Conservation (phyloP, 2,329 filamentous ascomycete genomes). For the Ophiostoma sp. region DNA sequence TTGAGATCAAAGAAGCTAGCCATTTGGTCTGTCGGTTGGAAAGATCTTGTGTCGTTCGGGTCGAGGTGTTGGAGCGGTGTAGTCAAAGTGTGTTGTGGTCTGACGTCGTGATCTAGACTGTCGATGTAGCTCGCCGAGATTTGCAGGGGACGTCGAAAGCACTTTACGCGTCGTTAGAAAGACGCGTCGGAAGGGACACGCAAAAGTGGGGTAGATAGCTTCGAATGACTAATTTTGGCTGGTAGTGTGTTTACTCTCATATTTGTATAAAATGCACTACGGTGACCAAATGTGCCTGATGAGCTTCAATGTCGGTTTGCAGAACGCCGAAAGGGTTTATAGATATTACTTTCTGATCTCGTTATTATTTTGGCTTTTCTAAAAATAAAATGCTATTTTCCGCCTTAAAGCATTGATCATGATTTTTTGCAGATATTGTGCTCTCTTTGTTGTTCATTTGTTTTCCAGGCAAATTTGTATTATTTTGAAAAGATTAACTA, state of each 20-base stretch:
- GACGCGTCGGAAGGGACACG: constrained; percentile 17
- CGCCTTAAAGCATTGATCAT: no score
- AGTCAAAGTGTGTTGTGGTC: background rate
- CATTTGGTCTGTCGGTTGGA: constrained; percentile 46
- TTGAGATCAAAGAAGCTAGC: constrained; percentile 94
- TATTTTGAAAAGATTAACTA: no score
- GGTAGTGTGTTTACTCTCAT: background rate
- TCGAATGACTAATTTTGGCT: background rate
- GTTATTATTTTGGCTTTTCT: no score
- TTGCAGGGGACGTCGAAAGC: constrained; percentile 14
- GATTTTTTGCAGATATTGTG: no score
- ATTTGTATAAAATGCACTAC: no score
- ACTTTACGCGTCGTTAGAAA: constrained; percentile 26
- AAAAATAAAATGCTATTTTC: no score
- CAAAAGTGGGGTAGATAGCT: background rate
- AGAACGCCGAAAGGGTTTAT: no score
- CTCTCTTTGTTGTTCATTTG: no score
- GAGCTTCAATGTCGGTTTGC: no score
- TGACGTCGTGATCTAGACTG: background rate
- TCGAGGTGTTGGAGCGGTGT: background rate
- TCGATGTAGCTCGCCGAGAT: constrained; percentile 8
- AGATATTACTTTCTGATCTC: no score
- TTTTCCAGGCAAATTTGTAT: no score
- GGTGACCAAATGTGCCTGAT: no score
- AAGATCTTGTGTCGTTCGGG: background rate